These are phyloP conservation scores for Halocafeteria seosinensis DNA, from an alignment of 108 stramenopile genomes.

Conservation along the genomic window DNA sequence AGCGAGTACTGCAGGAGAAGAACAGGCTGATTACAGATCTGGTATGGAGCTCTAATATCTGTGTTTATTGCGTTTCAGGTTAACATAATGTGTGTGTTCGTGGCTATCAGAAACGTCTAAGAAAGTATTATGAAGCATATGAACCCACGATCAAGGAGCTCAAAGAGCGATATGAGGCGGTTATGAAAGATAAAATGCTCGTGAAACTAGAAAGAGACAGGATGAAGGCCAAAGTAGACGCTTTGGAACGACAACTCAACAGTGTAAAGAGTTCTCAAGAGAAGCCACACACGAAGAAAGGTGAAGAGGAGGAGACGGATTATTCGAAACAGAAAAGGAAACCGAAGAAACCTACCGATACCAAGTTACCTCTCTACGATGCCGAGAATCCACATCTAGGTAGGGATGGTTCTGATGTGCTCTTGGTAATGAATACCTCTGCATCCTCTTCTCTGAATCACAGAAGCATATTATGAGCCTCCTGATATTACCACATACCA, in stretches of 20 bases:
- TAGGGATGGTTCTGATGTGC: neutral
- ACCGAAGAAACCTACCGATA: slow-evolving; percentile 16
- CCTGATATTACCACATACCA: neutral
- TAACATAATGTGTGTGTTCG: too few relatives aligned
- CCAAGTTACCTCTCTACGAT: neutral
- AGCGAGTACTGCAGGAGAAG: slow-evolving; percentile 45
- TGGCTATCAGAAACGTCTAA: slow-evolving; percentile 35
- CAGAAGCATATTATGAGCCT: too few relatives aligned
- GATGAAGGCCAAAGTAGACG: slow-evolving; percentile 20
- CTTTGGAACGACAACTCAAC: slow-evolving; percentile 32
- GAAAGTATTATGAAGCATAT: slow-evolving; percentile 39
- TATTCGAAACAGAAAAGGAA: slow-evolving; percentile 11
- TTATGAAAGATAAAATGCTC: slow-evolving; percentile 56
- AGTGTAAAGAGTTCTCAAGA: too few relatives aligned
- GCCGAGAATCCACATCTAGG: neutral
- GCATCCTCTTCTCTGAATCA: too few relatives aligned
- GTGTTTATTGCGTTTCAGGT: too few relatives aligned
- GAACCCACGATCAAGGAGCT: slow-evolving; percentile 45
- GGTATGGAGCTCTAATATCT: too few relatives aligned
- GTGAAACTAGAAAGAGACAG: slow-evolving; percentile 45
- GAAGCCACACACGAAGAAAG: slow-evolving; percentile 14
- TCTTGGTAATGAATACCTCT: too few relatives aligned
- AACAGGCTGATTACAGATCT: slow-evolving; percentile 28
- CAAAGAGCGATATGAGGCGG: slow-evolving; percentile 39
- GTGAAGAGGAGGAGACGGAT: slow-evolving; percentile 1